Percentiles rank a stretch among this genome's conserved stretches.
Evolutionary conservation across 2,329 filamentous ascomycete species (phyloP).

Genomic region (Stagonosporopsis rhizophila): DNA sequence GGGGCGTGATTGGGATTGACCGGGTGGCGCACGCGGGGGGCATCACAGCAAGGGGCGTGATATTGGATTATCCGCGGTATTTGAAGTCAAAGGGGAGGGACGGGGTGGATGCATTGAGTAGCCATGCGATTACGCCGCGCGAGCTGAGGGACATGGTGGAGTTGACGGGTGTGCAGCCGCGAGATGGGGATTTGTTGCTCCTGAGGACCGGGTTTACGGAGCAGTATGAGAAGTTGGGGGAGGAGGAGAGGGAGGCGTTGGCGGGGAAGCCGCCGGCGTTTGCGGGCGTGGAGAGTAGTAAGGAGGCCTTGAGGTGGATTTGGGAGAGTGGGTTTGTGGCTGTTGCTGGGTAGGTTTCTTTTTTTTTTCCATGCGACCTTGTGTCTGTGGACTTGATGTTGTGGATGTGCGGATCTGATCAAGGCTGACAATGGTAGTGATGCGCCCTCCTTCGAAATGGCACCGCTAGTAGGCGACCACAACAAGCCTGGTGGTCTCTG

Average conservation of each 20-base stretch:
- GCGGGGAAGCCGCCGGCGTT: slow-evolving; percentile 42
- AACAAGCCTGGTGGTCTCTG: slow-evolving; percentile 42
- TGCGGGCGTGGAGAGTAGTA: slow-evolving; percentile 51
- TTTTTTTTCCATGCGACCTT: too few relatives aligned
- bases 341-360: slow-evolving; percentile 48
- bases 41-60: slow-evolving; percentile 39
- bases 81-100: slow-evolving; percentile 29
- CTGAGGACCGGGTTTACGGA: slow-evolving; percentile 45
- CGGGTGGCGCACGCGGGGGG: slow-evolving; percentile 38
- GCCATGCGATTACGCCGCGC: slow-evolving; percentile 30
- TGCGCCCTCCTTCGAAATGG: slow-evolving; percentile 54
- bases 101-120: slow-evolving; percentile 31
- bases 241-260: slow-evolving; percentile 35
- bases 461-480: slow-evolving; percentile 48
- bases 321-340: slow-evolving; percentile 57
- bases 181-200: slow-evolving; percentile 40
- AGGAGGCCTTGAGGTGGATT: slow-evolving; percentile 52
- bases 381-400: too few relatives aligned
- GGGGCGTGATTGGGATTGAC: slow-evolving; percentile 53
- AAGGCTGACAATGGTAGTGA: slow-evolving; percentile 21
- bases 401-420: background rate
- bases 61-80: slow-evolving; percentile 45
- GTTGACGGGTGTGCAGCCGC: slow-evolving; percentile 46
- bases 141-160: slow-evolving; percentile 42
- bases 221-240: slow-evolving; percentile 44